Conservation (phyloP, 768 basidiomycete genomes). For the Trametes cingulata region DNA sequence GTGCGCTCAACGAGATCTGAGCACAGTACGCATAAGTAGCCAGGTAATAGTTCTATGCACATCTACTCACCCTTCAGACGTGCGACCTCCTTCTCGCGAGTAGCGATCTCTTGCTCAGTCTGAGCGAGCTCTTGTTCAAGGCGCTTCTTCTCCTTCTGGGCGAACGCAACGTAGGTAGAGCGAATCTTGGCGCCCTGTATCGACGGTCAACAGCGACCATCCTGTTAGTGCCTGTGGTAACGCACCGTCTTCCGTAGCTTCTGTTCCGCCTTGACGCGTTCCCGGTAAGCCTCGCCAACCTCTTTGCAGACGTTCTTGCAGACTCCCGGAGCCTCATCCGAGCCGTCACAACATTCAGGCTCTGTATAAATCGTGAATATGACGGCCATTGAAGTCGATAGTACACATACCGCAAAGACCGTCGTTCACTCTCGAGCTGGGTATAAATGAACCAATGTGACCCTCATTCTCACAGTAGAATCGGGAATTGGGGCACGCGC, state of each 20-base stretch:
- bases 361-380: conserved; percentile 46
- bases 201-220: not conserved
- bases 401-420: conserved; percentile 81
- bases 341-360: conserved; percentile 92
- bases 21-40: conserved; percentile 2
- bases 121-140: conserved; percentile 64
- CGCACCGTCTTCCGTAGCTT: conserved; percentile 81
- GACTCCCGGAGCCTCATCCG: conserved; percentile 82
- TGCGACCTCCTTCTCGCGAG: conserved; percentile 69
- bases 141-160: conserved; percentile 85
- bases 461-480: conserved; percentile 91
- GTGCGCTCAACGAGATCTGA: conserved; percentile 76
- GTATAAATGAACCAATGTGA: conserved; percentile 79
- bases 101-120: conserved; percentile 57
- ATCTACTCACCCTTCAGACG: conserved; percentile 60
- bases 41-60: not conserved
- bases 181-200: conserved; percentile 88
- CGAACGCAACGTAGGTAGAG: conserved; percentile 81
- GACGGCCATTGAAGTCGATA: not conserved
- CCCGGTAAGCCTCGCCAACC: conserved; percentile 69
- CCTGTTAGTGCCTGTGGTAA: not conserved
- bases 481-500: conserved; percentile 71
- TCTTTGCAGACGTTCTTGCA: conserved; percentile 80
- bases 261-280: conserved; percentile 67
- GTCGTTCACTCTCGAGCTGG: conserved; percentile 84